Evolutionary conservation across 2,329 filamentous ascomycete genomes (phyloP).

Genomic region (Talaromyces atroroseus): DNA sequence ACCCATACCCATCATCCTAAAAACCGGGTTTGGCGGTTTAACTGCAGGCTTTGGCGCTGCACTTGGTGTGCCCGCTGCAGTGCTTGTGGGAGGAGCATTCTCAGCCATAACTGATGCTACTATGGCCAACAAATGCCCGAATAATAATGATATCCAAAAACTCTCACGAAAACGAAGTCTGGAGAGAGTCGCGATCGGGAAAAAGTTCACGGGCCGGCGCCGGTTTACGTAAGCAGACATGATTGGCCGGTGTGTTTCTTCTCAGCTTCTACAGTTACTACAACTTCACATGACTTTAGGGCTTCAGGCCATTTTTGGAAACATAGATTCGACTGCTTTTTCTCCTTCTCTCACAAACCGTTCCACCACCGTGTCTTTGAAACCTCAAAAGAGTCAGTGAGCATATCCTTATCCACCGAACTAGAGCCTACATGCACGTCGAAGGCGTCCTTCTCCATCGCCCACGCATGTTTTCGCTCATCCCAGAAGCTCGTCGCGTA

Average conservation of each 20-base stretch:
- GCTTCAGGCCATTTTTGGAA: too few species aligned
- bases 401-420: background rate
- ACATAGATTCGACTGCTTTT: too few species aligned
- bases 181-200: background rate
- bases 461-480: background rate
- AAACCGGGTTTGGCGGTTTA: conserved; percentile 19
- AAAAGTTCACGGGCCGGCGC: background rate
- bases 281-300: too few species aligned
- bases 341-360: conserved; percentile 17
- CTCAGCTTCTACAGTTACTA: too few species aligned
- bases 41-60: conserved; percentile 14
- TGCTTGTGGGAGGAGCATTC: conserved; percentile 22
- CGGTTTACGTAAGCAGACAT: background rate
- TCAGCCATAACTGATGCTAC: conserved; percentile 29
- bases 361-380: background rate
- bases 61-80: conserved; percentile 26
- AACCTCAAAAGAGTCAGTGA: background rate
- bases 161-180: background rate
- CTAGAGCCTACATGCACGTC: background rate
- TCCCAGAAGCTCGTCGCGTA: background rate
- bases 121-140: background rate
- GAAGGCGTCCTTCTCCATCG: background rate
- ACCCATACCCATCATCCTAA: conserved; percentile 20
- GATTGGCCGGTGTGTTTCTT: background rate
- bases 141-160: background rate